A percentile compares a stretch with the other conserved stretches of the same genome.
These are phyloP conservation scores for Malus hybrid DNA, from an alignment of 331 rosid genomes.

Conservation along the genomic window DNA sequence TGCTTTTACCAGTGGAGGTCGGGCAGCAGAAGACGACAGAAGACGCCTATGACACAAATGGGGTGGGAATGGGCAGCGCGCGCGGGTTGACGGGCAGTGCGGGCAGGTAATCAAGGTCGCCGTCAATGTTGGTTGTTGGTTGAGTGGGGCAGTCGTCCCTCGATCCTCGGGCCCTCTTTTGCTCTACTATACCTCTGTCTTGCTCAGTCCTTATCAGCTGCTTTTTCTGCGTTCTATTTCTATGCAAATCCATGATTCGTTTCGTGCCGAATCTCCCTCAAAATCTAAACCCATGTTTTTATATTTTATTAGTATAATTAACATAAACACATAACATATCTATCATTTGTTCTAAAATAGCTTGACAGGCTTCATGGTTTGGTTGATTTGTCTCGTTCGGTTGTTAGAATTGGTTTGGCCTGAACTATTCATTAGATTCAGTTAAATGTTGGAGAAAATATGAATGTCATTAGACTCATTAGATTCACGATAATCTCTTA, in stretches of 20 bases:
- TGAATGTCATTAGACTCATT: too few relatives aligned
- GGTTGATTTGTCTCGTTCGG: too few relatives aligned
- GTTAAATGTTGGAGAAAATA: too few relatives aligned
- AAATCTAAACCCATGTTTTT: background rate
- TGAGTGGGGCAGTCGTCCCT: conserved; percentile 23
- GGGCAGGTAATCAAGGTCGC: conserved; percentile 35
- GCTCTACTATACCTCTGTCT: background rate
- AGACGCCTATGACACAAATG: conserved; percentile 1
- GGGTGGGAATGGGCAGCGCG: conserved; percentile 30
- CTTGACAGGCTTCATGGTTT: too few relatives aligned
- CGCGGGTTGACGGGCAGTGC: conserved; percentile 31
- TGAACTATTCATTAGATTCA: too few relatives aligned
- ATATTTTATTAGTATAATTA: too few relatives aligned
- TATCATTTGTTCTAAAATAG: too few relatives aligned
- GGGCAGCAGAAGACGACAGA: conserved; percentile 40
- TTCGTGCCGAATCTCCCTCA: conserved; percentile 21
- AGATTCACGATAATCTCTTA: too few relatives aligned
- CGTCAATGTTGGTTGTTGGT: conserved; percentile 28
- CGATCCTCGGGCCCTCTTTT: conserved; percentile 34
- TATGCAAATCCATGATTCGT: conserved; percentile 1
- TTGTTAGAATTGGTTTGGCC: too few relatives aligned
- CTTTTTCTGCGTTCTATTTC: background rate
- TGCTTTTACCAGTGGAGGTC: background rate
- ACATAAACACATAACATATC: too few relatives aligned
- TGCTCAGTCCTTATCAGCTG: conserved; percentile 3